Evolutionary conservation across 495 filamentous ascomycete genomes (phyloP).

Genomic region (Tuber aestivum): DNA sequence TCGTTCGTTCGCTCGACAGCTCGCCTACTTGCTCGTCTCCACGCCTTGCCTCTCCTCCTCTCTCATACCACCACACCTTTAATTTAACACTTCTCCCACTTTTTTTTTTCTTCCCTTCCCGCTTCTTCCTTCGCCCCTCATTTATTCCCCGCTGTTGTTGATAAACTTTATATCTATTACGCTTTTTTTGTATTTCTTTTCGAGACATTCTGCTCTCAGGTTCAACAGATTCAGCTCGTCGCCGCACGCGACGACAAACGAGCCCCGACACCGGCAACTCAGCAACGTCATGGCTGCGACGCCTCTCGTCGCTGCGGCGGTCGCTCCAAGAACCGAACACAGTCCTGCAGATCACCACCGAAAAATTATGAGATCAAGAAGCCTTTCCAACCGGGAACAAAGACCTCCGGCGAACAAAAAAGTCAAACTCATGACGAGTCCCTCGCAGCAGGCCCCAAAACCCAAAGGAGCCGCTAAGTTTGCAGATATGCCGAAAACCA

Average conservation of each 20-base stretch:
- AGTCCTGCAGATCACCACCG: neutral
- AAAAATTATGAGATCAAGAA: neutral
- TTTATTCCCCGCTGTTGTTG: neutral
- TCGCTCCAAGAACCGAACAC: slow-evolving; percentile 1
- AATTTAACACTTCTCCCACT: slow-evolving; percentile 2
- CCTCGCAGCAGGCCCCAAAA: neutral
- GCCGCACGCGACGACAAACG: slow-evolving; percentile 1
- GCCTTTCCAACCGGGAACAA: slow-evolving; percentile 1
- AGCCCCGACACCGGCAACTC: neutral
- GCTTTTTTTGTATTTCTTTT: neutral
- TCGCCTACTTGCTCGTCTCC: slow-evolving; percentile 4
- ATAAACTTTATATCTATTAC: neutral
- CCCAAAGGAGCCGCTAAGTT: neutral
- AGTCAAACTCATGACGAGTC: slow-evolving; percentile 12
- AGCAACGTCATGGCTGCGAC: slow-evolving; percentile 4
- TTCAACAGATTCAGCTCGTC: neutral
- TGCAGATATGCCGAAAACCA: neutral
- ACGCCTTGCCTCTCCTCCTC: neutral
- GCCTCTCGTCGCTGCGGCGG: slow-evolving; percentile 1
- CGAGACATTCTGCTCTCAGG: neutral
- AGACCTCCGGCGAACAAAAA: slow-evolving; percentile 33
- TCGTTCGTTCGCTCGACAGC: neutral
- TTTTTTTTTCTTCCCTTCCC: neutral
- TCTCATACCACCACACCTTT: slow-evolving; percentile 3
- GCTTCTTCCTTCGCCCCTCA: slow-evolving; percentile 1